Base-by-base conservation (phyloP, 2,329 filamentous ascomycete species). In the Xylaria sp. region DNA sequence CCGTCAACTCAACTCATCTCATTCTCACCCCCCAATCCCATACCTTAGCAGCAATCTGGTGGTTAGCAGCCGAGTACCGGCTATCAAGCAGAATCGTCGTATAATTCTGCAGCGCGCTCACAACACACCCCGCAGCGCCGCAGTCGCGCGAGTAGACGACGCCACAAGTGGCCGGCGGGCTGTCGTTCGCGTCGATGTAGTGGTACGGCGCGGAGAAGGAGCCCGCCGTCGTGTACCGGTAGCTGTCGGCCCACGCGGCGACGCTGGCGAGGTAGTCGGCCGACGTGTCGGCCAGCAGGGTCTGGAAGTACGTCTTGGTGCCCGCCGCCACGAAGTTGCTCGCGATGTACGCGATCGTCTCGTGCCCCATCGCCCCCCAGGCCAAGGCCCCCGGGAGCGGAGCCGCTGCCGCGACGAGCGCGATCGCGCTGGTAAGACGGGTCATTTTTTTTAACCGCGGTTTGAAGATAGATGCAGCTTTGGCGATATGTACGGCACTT, bases 121-220 rank as follows among this genome's bases (percentile, higher is more conserved):
- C 84, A 54, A 91, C 82, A 79, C 89, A 92, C n/a, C 88, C 89
- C 11, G 79, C 81, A 9, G 79, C 79, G 69, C 87, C 86, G 81
- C 89, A 92, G 79, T 91, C 89, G 62, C 89, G 85, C 27, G 82
- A 80, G 66, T 85, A 84, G 73, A 87, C 83, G 70, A 91, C 85
- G 68, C 82, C 83, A 80, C 89, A 91, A 54, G 78, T 81, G 17
- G 75, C 74, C 0, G 89, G 89, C 64, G 89, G 89, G 72, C 80
- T 78, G 79, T 92, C 89, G 74, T 90, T 85, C 67, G 89, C 89
- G 77, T 91, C 89, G 79, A 87, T 86, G 74, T 81, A 87, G 77
- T 87, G 85, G 69, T 81, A 82, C 0, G 80, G 78, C 5, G 81
- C 80, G 0, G 82, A 83, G 74, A 81, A 87, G 1, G 74, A 74